These are phyloP conservation scores for Scheffersomyces cryptocercus DNA, from an alignment of 1,139 yeast genomes.

Conservation along the genomic window DNA sequence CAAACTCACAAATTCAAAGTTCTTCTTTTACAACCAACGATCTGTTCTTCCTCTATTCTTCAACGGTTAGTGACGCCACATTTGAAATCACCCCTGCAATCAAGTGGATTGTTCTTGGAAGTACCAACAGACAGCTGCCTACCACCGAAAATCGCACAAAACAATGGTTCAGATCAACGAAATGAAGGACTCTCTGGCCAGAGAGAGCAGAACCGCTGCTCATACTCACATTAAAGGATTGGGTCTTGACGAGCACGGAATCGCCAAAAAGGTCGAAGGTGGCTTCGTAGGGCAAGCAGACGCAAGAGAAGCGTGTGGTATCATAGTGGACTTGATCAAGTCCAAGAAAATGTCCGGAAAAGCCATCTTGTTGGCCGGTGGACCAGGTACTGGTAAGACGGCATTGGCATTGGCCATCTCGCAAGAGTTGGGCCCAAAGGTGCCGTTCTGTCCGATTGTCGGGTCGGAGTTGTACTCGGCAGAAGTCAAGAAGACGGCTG, in stretches of 20 bases:
- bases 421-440: slow-evolving; percentile 97
- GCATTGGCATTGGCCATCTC: slow-evolving; percentile 95
- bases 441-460: slow-evolving; percentile 96
- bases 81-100: too few species aligned
- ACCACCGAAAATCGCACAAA: too few species aligned
- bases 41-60: too few species aligned
- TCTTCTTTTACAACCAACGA: too few species aligned
- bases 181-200: slow-evolving; percentile 59
- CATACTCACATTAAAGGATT: slow-evolving; percentile 96
- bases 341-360: slow-evolving; percentile 93
- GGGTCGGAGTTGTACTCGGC: slow-evolving; percentile 96
- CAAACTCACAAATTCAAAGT: too few species aligned
- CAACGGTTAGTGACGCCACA: too few species aligned
- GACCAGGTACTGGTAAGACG: slow-evolving; percentile 98
- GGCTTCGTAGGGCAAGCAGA: slow-evolving; percentile 95
- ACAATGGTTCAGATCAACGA: slow-evolving; percentile 83
- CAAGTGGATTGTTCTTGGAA: too few species aligned
- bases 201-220: slow-evolving; percentile 87
- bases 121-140: too few species aligned
- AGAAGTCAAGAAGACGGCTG: slow-evolving; percentile 96
- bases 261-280: slow-evolving; percentile 82
- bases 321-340: slow-evolving; percentile 90
- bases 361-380: slow-evolving; percentile 94
- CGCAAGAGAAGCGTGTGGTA: slow-evolving; percentile 98
- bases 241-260: slow-evolving; percentile 89